phyloP scores from a whole-genome alignment of 1,139 yeast species.

The Entelexis paramagnoliae region DNA sequence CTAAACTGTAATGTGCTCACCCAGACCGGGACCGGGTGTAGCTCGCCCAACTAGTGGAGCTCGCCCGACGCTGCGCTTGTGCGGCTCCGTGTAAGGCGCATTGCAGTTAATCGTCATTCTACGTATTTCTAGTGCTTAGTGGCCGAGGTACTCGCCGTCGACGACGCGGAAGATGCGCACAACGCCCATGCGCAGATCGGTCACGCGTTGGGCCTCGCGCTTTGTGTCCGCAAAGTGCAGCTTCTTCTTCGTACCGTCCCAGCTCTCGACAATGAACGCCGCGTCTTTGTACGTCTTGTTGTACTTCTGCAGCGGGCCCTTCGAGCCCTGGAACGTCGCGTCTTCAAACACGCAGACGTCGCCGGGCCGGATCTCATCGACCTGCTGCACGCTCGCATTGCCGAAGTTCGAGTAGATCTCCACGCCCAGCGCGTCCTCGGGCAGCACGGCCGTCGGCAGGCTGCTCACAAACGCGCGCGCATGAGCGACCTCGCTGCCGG shows the following conservation, averaged over 20 bases:
- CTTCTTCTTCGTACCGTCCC: conserved; percentile 65
- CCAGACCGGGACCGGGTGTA: too few relatives aligned
- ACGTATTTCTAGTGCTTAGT: background rate
- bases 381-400: conserved; percentile 46
- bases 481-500: conserved; percentile 24
- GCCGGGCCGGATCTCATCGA: conserved; percentile 67
- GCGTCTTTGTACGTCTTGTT: conserved; percentile 47
- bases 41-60: too few relatives aligned
- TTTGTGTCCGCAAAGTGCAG: conserved; percentile 55
- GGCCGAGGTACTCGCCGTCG: conserved; percentile 30
- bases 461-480: conserved; percentile 29
- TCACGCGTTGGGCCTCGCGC: conserved; percentile 54
- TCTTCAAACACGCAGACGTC: conserved; percentile 68
- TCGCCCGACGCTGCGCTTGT: too few relatives aligned
- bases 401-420: conserved; percentile 54
- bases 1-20: too few relatives aligned
- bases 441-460: conserved; percentile 39
- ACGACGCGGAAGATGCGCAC: conserved; percentile 67
- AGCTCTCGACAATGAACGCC: conserved; percentile 49
- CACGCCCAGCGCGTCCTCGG: conserved; percentile 63
- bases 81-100: too few relatives aligned
- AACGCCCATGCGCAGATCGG: conserved; percentile 70
- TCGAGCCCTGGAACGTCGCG: conserved; percentile 64
- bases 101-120: too few relatives aligned
- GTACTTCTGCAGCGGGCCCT: conserved; percentile 38